Evolutionary conservation across 768 basidiomycete species (phyloP), one percentile per base, ranked within the genome.

Genomic region (Suillus paluster): DNA sequence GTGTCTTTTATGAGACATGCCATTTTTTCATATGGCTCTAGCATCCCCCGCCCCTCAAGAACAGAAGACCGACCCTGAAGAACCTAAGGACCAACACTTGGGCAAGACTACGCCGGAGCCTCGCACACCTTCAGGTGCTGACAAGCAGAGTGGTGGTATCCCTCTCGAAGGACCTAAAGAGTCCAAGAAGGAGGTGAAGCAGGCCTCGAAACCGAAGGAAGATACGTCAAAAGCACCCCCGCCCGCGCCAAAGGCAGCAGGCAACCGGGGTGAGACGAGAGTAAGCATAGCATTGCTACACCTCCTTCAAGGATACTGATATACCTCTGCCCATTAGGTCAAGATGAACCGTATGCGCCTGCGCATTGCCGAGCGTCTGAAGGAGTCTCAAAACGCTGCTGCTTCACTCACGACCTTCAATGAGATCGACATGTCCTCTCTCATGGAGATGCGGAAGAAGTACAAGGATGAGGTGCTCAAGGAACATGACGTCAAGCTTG

Each of bases 331-430:
- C 4, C 27, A 12, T 38, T 36, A 94, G 92, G 89, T 99, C 72
- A 99, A 98, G 83, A 98, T 99, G 96, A 96, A 87, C 77, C 90
- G 96, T 57, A 99, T 99, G 97, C 93, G 97, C 52, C 83, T 92
- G 65, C 94, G 96, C 64, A 99, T 99, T 71, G 91, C 96, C 52
- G 94, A 96, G 78, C 95, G 97, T 57, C 86, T 99, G 74, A 99
- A 99, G 81, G 91, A 97, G 74, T 97, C 96, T 25, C 97, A 99
- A 76, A 97, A 98, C 73, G 87, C 93, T 21, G 97, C 97, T 5
- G 97, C 97, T 52, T 96, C 95, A 55, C 78, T 99, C 63, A 99
- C 97, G 38, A 99, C 97, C 27, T 99, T 99, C 86, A 98, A 99
- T 81, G 97, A 99, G 79, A 94, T 99, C 73, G 97, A 99, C 81